Conservation (phyloP, 2,329 filamentous ascomycete genomes). For the Nectriaceae sp. region DNA sequence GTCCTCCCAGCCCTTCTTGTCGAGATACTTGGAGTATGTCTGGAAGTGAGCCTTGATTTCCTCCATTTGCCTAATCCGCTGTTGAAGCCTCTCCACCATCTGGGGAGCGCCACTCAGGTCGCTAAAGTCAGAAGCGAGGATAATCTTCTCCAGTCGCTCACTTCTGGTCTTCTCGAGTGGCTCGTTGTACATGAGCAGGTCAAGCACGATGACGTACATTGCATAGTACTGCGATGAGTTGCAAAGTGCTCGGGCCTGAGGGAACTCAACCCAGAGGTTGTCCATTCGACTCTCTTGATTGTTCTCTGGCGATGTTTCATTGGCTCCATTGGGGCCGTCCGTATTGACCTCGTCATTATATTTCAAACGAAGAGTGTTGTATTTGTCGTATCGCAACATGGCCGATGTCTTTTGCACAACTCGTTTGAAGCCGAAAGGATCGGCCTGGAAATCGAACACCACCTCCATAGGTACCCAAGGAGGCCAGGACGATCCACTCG, state of each 20-base stretch:
- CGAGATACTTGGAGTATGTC: conserved; percentile 82
- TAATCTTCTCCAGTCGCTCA: conserved; percentile 96
- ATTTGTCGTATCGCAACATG: conserved; percentile 93
- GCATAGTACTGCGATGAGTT: conserved; percentile 98
- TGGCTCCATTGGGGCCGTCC: conserved; percentile 47
- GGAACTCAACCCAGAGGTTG: conserved; percentile 95
- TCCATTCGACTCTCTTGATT: conserved; percentile 78
- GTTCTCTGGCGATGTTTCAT: conserved; percentile 53
- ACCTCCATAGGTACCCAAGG: conserved; percentile 98
- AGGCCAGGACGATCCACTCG: conserved; percentile 85
- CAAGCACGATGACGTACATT: conserved; percentile 96
- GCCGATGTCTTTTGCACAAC: conserved; percentile 97
- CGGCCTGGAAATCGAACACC: conserved; percentile 93
- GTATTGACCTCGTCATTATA: conserved; percentile 91
- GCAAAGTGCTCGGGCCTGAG: conserved; percentile 89
- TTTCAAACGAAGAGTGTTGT: conserved; percentile 94
- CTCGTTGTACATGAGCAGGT: conserved; percentile 94
- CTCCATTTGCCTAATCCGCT: conserved; percentile 88
- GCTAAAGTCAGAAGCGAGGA: conserved; percentile 97
- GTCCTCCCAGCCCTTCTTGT: conserved; percentile 90
- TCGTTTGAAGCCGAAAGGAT: conserved; percentile 96
- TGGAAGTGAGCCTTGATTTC: conserved; percentile 98
- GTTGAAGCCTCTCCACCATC: conserved; percentile 88
- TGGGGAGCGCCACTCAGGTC: conserved; percentile 91
- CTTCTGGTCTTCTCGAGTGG: conserved; percentile 95